Evolutionary conservation across 169 alveolate species (phyloP), one percentile per base, ranked within the genome.

Genomic region (Babesia ovata): DNA sequence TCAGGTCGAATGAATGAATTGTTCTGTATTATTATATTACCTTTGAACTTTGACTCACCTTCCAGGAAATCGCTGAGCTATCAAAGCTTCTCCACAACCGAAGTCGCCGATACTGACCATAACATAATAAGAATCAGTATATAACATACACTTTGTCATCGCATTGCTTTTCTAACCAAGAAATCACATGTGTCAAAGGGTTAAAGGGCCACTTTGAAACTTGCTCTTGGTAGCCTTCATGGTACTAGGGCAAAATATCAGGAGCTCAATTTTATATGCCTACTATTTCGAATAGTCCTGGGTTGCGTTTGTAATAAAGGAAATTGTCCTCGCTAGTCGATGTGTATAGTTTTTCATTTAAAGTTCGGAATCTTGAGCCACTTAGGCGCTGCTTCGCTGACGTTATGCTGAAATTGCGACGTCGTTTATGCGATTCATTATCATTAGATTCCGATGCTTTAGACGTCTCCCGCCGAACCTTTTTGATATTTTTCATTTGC

Each of bases 41-140:
- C 11, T 21, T 7, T 3, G 8, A 28, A 10, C 54, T 14, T 17
- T 17, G 13, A 21, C n/a, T 45, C 19, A 60, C 79, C 78, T 61
- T 52, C 73, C 52, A 7, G 48, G 29, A 24, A 81, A 81, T 46
- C 81, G 54, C 63, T 81, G 71, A 28, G 93, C 93, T 48, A 88
- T 85, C 57, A 63, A 56, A 13, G 93, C 93, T 52, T 88, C 93
- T 16, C 93, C 93, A 59, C 93, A 88, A 57, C 93, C 93, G 58
- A 88, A 88, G 56, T 88, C 93, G 16, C 91, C 93, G 28, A 88
- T 85, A 42, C 86, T 84, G 49, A 36, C 29, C 19, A 36, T 50
- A 33, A 58, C n/a, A n/a, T 53, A 71, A 59, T 46, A 65, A 59
- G 46, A 56, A 57, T 39, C 33, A 16, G 16, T 52, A 9, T 36